phyloP scores from a whole-genome alignment of 352 stramenopile genomes.

The Pythium oligandrum region DNA sequence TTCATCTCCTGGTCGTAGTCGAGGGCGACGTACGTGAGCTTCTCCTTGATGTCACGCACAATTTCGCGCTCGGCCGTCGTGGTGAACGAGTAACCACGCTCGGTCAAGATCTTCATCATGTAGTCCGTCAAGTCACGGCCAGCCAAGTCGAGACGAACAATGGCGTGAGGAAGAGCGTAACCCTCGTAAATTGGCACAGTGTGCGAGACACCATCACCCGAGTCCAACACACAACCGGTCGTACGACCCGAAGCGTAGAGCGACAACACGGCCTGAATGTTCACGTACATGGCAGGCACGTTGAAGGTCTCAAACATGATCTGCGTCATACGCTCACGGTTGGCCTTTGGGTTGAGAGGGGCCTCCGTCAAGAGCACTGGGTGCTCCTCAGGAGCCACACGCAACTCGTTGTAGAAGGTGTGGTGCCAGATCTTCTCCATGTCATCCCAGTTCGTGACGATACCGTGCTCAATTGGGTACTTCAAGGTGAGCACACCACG shows the following conservation, averaged over 20 bases:
- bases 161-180: conserved; percentile 93
- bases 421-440: conserved; percentile 99
- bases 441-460: conserved; percentile 99
- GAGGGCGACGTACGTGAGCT: conserved; percentile 93
- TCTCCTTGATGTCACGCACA: conserved; percentile 97
- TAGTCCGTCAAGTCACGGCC: conserved; percentile 94
- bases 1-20: conserved; percentile 91
- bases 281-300: conserved; percentile 92
- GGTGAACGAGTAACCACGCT: conserved; percentile 93
- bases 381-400: conserved; percentile 94
- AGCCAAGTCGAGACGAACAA: conserved; percentile 92
- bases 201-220: conserved; percentile 85
- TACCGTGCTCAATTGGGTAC: conserved; percentile 99
- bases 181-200: conserved; percentile 96
- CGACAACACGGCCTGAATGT: conserved; percentile 91
- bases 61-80: conserved; percentile 95
- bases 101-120: conserved; percentile 95
- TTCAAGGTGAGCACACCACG: conserved; percentile 91
- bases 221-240: conserved; percentile 94
- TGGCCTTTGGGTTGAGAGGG: conserved; percentile 91
- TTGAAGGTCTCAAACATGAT: conserved; percentile 98
- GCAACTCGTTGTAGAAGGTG: conserved; percentile 99
- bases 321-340: conserved; percentile 92
- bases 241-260: conserved; percentile 95
- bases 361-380: conserved; percentile 94